Evolutionary conservation across 306 rosid genomes (phyloP), one percentile per base, ranked within the genome.

Genomic region (Phaseolus lunatus): DNA sequence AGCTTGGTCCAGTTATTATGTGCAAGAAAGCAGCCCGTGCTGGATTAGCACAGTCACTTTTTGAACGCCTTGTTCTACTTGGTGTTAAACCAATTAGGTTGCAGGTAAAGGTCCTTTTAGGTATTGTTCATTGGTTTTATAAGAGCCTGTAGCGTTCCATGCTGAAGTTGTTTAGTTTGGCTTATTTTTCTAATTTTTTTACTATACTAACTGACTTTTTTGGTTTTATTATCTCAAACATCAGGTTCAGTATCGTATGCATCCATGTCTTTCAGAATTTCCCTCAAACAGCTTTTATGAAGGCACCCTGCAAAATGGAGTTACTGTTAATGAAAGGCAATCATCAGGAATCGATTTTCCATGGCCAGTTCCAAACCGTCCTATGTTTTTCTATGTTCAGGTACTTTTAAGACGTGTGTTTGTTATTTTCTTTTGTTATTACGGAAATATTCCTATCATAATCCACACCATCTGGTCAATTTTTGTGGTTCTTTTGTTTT

Each of bases 1-100:
- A 96, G 84, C 98, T 96, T 79, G 99, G 99, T 85, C 99, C 99
- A 15, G 99, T 96, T 77, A 96, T 96, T 74, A 96, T 93, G 98
- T 96, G 99, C 88, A 96, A 96, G 87, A 96, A 96, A 89, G 99
- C 99, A 15, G 99, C 99, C 67, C 99, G 99, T 79, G 99, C 99
- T 53, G 99, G 99, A 63, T 82, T 96, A 54, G 99, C 99, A 4
- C 99, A 96, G 80, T 96, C 99, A 18, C 98, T 96, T 61, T 96
- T 96, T 88, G 99, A 96, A 58, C 97, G 99, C 15, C 98, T 96
- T 68, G 99, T 96, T 78, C 87, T 90, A 35, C 98, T 96, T 61
- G 98, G 99, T 58, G 97, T 96, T 81, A 96, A 93, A 76, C 99
- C 99, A 49, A 96, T 96, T 83, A 87, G 99, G 75, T 89, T 96